Conservation (phyloP, 768 basidiomycete species). For the Myochromella boudieri region DNA sequence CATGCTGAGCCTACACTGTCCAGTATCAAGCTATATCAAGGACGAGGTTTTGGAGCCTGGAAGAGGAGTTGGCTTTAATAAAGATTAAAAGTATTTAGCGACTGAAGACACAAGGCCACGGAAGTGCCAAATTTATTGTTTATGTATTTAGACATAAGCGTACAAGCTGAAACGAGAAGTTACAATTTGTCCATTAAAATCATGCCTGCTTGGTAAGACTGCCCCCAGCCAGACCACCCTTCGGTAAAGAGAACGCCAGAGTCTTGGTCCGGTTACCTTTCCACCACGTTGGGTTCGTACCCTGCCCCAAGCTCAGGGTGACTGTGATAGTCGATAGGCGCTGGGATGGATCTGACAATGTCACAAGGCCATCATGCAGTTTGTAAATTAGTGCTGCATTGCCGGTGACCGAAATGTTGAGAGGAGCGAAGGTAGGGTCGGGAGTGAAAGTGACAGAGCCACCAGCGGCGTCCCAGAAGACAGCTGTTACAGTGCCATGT, state of each 20-base stretch:
- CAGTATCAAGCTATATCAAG: too few relatives aligned
- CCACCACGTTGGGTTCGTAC: slow-evolving; percentile 22
- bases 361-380: slow-evolving; percentile 41
- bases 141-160: too few relatives aligned
- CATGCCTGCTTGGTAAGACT: slow-evolving; percentile 34
- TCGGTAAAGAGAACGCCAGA: slow-evolving; percentile 41
- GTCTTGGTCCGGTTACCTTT: slow-evolving; percentile 26
- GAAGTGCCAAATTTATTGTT: too few relatives aligned
- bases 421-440: slow-evolving; percentile 18
- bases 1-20: too few relatives aligned
- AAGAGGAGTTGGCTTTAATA: too few relatives aligned
- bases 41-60: too few relatives aligned
- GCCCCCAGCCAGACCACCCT: slow-evolving; percentile 47
- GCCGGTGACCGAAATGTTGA: slow-evolving; percentile 37
- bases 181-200: too few relatives aligned
- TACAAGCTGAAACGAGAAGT: too few relatives aligned
- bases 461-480: slow-evolving; percentile 43
- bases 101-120: too few relatives aligned
- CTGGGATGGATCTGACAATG: slow-evolving; percentile 70
- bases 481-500: slow-evolving; percentile 33
- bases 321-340: slow-evolving; percentile 37
- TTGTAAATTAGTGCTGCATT: slow-evolving; percentile 48
- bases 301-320: slow-evolving; percentile 26
- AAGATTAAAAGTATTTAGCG: too few relatives aligned
- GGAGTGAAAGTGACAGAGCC: slow-evolving; percentile 36